These are phyloP conservation scores for Turritis glabra DNA, from an alignment of 345 rosid genomes.

Conservation along the genomic window DNA sequence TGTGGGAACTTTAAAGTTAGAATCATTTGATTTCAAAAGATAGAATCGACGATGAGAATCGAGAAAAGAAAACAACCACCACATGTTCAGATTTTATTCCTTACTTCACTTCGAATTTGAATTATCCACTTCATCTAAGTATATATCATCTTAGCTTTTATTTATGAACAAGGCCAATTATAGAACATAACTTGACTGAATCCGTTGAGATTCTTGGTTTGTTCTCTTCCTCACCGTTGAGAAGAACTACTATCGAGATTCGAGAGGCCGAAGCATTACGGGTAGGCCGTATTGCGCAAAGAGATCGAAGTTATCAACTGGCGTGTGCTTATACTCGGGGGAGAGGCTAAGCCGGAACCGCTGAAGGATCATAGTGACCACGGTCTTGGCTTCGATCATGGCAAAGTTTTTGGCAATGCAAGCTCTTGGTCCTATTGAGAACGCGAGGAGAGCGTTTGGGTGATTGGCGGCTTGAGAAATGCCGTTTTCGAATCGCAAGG, in stretches of 20 bases:
- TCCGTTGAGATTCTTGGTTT: background rate
- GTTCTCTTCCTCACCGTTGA: background rate
- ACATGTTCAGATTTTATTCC: no score
- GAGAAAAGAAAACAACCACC: no score
- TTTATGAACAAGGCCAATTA: background rate
- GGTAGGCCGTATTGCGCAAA: conserved; percentile 42
- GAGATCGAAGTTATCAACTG: conserved; percentile 28
- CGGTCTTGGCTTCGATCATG: conserved; percentile 44
- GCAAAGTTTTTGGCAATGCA: conserved; percentile 56
- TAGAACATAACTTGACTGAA: background rate
- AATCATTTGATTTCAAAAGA: conserved; percentile 6
- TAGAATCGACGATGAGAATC: conserved; percentile 21
- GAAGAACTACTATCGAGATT: background rate
- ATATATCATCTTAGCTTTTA: background rate
- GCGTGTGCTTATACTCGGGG: conserved; percentile 43
- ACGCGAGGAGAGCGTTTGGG: conserved; percentile 47
- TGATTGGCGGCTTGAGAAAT: conserved; percentile 39
- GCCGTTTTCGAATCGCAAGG: conserved; percentile 43
- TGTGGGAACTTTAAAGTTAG: background rate
- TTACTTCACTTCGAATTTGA: background rate
- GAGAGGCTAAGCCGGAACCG: conserved; percentile 34
- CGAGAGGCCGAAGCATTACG: conserved; percentile 31
- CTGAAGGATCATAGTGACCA: conserved; percentile 41
- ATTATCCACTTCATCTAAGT: background rate
- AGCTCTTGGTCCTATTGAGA: conserved; percentile 49